A percentile compares a stretch with the other conserved stretches of the same genome.
Evolutionary conservation across 1,284 basidiomycete species (phyloP).

Genomic region (Heterobasidion irregulare): DNA sequence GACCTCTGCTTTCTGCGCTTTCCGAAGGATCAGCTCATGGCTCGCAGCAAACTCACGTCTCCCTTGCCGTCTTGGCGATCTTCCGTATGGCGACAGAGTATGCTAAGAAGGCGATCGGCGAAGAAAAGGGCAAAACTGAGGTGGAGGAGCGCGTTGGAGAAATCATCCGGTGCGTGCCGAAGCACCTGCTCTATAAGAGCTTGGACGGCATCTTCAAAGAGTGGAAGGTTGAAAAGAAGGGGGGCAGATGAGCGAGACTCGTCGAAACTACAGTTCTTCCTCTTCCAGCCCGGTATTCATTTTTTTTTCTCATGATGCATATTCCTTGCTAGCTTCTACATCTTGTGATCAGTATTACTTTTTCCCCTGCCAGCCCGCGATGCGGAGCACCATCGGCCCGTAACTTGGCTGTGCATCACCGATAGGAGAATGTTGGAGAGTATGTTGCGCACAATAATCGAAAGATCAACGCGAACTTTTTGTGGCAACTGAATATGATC

Average conservation of each 20-base stretch:
- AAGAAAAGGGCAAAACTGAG: conserved; percentile 52
- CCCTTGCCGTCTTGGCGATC: conserved; percentile 84
- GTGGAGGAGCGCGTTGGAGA: conserved; percentile 79
- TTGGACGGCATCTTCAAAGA: conserved; percentile 91
- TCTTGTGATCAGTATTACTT: not conserved
- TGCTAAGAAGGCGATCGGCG: conserved; percentile 62
- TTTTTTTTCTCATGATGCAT: not conserved
- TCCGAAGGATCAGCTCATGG: conserved; percentile 71
- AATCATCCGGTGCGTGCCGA: conserved; percentile 81
- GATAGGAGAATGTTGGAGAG: not conserved
- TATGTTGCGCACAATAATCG: not conserved
- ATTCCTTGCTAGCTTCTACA: too few relatives aligned
- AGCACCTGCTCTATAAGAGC: conserved; percentile 79
- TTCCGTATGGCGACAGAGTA: conserved; percentile 80
- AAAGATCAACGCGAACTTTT: not conserved
- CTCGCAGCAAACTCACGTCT: conserved; percentile 87
- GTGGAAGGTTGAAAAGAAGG: conserved; percentile 77
- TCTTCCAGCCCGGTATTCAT: not conserved
- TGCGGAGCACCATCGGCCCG: not conserved
- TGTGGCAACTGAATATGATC: not conserved
- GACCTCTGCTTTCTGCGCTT: conserved; percentile 61
- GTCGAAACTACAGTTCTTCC: not conserved
- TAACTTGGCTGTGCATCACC: not conserved
- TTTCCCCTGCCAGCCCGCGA: not conserved
- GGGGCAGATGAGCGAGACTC: conserved; percentile 26